Percentiles rank a stretch among this genome's conserved stretches.
phyloP scores from a whole-genome alignment of 768 basidiomycete species.

The Mycena epipterygia region DNA sequence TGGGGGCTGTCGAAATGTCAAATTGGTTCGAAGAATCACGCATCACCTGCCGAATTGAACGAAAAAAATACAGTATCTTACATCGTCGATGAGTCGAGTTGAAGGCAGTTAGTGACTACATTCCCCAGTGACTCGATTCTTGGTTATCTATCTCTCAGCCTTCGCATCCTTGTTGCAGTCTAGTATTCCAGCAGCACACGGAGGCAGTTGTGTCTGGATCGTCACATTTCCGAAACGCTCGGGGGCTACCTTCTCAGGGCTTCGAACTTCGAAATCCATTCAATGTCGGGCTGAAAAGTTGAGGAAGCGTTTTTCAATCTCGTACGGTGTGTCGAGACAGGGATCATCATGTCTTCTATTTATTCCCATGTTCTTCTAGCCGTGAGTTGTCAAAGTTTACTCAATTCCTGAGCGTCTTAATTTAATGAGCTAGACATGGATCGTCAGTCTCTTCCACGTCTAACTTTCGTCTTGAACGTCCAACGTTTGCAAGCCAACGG shows the following conservation, averaged over 20 bases:
- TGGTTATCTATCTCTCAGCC: not conserved
- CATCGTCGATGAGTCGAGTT: not conserved
- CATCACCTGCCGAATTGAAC: too few species aligned
- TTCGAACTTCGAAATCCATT: not conserved
- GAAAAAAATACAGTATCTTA: too few species aligned
- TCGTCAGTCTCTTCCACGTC: not conserved
- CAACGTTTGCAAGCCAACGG: not conserved
- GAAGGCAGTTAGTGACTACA: not conserved
- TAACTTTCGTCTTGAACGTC: not conserved
- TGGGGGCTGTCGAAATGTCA: too few species aligned
- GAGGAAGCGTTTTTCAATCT: not conserved
- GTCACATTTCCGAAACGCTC: not conserved
- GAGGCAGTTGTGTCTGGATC: not conserved
- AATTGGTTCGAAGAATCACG: too few species aligned
- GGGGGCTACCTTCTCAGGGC: not conserved
- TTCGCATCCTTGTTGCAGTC: not conserved
- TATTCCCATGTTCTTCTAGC: not conserved
- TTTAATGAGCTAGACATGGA: conserved; percentile 1
- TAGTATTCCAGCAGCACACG: not conserved
- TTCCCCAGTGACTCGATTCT: not conserved
- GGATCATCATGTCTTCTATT: not conserved
- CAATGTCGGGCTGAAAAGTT: not conserved
- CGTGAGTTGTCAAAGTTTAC: not conserved
- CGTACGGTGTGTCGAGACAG: not conserved
- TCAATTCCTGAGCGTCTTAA: conserved; percentile 1